Conservation (phyloP, 306 rosid species). For the Spatholobus suberectus region DNA sequence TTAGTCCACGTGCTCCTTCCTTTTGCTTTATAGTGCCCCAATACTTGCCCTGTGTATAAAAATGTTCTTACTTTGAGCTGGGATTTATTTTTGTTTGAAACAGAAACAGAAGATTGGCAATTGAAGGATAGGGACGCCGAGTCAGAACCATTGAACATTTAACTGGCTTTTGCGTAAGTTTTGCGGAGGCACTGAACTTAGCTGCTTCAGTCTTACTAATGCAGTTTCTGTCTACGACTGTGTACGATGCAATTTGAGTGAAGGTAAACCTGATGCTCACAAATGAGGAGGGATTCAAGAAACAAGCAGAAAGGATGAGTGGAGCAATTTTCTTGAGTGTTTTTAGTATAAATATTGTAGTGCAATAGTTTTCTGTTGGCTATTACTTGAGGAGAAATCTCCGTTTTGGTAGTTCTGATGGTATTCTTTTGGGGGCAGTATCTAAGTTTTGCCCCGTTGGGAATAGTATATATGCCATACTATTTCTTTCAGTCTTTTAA, state of each 20-base stretch:
- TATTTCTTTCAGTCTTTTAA: conserved; percentile 37
- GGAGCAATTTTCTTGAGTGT: conserved; percentile 40
- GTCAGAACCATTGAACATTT: conserved; percentile 82
- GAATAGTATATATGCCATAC: conserved; percentile 48
- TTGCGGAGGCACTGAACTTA: conserved; percentile 44
- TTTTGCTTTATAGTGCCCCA: not conserved
- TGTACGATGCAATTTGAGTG: conserved; percentile 43
- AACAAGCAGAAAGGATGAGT: conserved; percentile 39
- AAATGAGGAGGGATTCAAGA: conserved; percentile 36
- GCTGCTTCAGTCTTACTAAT: conserved; percentile 43
- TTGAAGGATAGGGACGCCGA: conserved; percentile 81
- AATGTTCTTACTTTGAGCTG: conserved; percentile 34
- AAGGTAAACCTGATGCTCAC: conserved; percentile 50
- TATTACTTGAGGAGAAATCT: conserved; percentile 56
- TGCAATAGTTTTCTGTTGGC: conserved; percentile 53
- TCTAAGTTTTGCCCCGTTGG: conserved; percentile 48
- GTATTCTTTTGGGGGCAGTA: conserved; percentile 64
- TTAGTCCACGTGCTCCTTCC: not conserved
- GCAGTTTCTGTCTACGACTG: conserved; percentile 43
- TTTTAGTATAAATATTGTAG: conserved; percentile 54
- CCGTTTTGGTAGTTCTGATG: conserved; percentile 61
- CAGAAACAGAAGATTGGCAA: conserved; percentile 81
- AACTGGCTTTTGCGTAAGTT: conserved; percentile 44
- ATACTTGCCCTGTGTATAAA: not conserved
- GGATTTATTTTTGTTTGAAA: conserved; percentile 44